phyloP scores from a whole-genome alignment of 257 asterid genomes.

The Solanum ossicruentum region DNA sequence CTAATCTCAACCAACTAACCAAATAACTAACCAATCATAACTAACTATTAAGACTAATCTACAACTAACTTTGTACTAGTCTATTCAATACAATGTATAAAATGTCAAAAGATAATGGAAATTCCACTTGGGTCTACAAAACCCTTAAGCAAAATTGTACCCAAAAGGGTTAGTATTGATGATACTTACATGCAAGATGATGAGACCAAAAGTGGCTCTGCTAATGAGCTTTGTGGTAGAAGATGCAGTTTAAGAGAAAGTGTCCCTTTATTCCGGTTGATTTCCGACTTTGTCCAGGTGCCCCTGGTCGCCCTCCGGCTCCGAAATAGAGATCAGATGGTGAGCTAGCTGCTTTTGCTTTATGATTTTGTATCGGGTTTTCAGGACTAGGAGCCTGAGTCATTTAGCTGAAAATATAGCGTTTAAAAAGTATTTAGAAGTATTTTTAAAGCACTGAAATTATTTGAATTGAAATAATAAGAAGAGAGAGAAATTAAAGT shows the following conservation, averaged over 20 bases:
- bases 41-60: too few relatives aligned
- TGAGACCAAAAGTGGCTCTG: neutral
- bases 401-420: too few relatives aligned
- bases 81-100: too few relatives aligned
- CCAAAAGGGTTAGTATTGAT: neutral
- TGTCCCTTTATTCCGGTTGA: neutral
- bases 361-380: neutral
- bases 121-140: neutral
- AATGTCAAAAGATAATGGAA: neutral
- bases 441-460: too few relatives aligned
- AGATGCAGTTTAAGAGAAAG: neutral
- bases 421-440: too few relatives aligned
- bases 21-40: too few relatives aligned
- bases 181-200: neutral
- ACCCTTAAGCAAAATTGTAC: neutral
- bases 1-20: too few relatives aligned
- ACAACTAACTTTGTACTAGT: too few relatives aligned
- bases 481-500: too few relatives aligned
- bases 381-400: too few relatives aligned
- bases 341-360: neutral
- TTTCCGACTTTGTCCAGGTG: neutral
- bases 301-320: neutral
- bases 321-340: neutral
- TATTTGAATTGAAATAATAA: too few relatives aligned
- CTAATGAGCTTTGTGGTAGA: neutral